These are phyloP conservation scores for Geranomyces variabilis DNA, from an alignment of 192 early-diverging fungal species.

Conservation along the genomic window DNA sequence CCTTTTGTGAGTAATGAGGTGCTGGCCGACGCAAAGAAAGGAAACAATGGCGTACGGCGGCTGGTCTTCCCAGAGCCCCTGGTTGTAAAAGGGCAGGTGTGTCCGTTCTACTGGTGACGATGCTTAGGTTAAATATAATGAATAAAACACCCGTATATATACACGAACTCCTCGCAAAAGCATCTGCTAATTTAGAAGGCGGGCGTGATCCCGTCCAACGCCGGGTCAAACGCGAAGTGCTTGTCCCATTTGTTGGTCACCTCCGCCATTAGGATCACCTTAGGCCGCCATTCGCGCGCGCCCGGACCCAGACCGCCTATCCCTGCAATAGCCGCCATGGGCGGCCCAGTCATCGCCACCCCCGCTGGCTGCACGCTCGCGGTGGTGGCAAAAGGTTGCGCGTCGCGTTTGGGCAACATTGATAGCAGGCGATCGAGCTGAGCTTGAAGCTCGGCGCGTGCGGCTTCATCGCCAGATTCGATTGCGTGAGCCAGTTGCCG, in stretches of 20 bases:
- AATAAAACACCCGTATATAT: too few relatives aligned
- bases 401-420: constrained; percentile 8
- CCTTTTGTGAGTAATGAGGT: constrained; percentile 39
- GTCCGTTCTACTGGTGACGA: background rate
- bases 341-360: background rate
- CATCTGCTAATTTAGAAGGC: too few relatives aligned
- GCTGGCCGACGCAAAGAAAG: constrained; percentile 12
- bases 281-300: background rate
- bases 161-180: too few relatives aligned
- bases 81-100: background rate
- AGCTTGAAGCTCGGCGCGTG: background rate
- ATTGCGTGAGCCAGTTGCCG: constrained; percentile 22
- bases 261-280: background rate
- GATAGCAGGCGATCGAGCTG: constrained; percentile 10
- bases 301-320: background rate
- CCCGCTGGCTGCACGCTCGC: background rate
- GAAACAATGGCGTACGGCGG: background rate
- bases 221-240: constrained; percentile 26
- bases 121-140: too few relatives aligned
- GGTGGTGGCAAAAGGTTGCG: background rate
- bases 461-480: constrained; percentile 6
- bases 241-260: constrained; percentile 28
- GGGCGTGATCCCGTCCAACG: constrained; percentile 19
- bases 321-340: background rate
- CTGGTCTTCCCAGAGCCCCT: background rate